Evolutionary conservation across 257 asterid genomes (phyloP).

Genomic region (Jasminum sambac): DNA sequence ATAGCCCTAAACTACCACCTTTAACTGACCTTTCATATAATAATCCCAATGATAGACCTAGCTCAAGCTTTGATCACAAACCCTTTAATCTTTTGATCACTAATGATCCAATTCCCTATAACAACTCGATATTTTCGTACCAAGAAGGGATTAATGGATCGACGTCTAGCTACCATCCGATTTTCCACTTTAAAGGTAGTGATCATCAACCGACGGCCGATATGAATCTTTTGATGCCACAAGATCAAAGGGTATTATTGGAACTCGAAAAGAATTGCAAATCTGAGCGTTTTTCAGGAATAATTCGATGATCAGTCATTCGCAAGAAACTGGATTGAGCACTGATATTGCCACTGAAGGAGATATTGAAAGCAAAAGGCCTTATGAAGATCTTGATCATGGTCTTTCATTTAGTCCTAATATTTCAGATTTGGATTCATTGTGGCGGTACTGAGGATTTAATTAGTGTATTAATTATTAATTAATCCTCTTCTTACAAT

Average conservation of each 20-base stretch:
- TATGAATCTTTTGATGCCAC: conserved; percentile 12
- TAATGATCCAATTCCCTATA: neutral
- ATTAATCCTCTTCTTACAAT: conserved; percentile 8
- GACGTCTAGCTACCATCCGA: neutral
- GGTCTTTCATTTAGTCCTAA: conserved; percentile 37
- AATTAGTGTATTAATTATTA: neutral
- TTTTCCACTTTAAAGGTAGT: conserved; percentile 22
- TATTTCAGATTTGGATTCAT: conserved; percentile 26
- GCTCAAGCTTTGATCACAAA: conserved; percentile 28
- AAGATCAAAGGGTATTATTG: neutral
- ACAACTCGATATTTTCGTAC: conserved; percentile 16
- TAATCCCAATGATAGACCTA: conserved; percentile 7
- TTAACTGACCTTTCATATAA: conserved; percentile 32
- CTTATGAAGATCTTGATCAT: conserved; percentile 41
- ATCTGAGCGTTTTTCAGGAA: conserved; percentile 46
- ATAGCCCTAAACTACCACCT: conserved; percentile 52
- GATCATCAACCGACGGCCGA: conserved; percentile 20
- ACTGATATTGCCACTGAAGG: conserved; percentile 40
- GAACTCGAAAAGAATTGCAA: conserved; percentile 26
- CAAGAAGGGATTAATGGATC: conserved; percentile 19
- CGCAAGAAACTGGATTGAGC: conserved; percentile 42
- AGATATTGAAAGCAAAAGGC: conserved; percentile 30
- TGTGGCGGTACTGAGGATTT: conserved; percentile 29
- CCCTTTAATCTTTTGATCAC: neutral
- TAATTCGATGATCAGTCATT: conserved; percentile 48